These are phyloP conservation scores for Haematococcus sp. DNA, from an alignment of 139 green algal genomes.

Conservation along the genomic window DNA sequence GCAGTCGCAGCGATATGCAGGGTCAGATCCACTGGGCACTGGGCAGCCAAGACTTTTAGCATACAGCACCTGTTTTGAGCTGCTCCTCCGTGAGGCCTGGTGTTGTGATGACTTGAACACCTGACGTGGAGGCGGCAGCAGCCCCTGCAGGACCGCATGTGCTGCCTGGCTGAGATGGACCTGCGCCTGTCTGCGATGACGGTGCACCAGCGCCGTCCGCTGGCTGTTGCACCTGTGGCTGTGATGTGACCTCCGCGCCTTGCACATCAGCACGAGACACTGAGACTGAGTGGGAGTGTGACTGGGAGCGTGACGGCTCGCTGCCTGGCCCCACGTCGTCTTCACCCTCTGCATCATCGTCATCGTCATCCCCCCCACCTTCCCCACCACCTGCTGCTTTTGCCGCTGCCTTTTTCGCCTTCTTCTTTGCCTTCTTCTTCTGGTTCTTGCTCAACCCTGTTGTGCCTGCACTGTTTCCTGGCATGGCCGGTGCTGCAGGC, in stretches of 20 bases:
- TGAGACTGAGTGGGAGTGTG: not conserved
- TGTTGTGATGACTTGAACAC: slow-evolving; percentile 17
- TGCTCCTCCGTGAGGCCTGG: slow-evolving; percentile 48
- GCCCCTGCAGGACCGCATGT: too few relatives aligned
- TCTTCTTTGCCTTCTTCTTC: slow-evolving; percentile 27
- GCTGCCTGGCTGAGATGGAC: too few relatives aligned
- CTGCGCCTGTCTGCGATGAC: too few relatives aligned
- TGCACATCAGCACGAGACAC: not conserved
- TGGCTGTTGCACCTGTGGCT: not conserved
- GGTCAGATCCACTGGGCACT: too few relatives aligned
- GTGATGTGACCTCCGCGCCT: not conserved
- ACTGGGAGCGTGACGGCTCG: not conserved
- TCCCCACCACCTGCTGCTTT: slow-evolving; percentile 4
- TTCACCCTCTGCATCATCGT: not conserved
- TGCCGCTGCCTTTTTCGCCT: slow-evolving; percentile 24
- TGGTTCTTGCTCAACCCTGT: slow-evolving; percentile 23
- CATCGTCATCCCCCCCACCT: not conserved
- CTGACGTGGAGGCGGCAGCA: not conserved
- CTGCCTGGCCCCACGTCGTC: not conserved
- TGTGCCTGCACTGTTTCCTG: not conserved
- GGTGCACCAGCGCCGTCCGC: not conserved
- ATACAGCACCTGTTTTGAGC: slow-evolving; percentile 26
- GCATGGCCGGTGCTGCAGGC: not conserved
- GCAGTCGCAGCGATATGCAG: too few relatives aligned
- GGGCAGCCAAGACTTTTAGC: too few relatives aligned